phyloP scores from a whole-genome alignment of 768 basidiomycete genomes.

The Lentinula guzmanii region DNA sequence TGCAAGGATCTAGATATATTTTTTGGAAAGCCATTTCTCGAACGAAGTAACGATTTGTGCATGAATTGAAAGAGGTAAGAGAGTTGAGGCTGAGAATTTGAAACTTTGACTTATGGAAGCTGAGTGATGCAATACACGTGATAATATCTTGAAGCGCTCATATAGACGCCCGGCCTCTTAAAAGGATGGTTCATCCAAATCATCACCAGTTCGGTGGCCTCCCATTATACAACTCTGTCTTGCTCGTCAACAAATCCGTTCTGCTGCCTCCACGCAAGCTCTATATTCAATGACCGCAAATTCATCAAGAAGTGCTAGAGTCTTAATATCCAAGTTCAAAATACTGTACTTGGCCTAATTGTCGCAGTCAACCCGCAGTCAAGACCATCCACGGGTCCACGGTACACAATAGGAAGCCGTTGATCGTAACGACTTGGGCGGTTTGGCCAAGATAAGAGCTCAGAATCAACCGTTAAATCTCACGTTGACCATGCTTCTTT shows the following conservation, averaged over 20 bases:
- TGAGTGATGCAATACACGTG: not conserved
- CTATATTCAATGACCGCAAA: too few relatives aligned
- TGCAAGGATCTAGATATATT: conserved; percentile 11
- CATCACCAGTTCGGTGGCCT: too few relatives aligned
- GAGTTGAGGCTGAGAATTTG: not conserved
- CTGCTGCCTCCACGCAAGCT: too few relatives aligned
- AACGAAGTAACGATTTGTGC: conserved; percentile 1
- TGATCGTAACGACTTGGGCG: not conserved
- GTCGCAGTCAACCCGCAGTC: not conserved
- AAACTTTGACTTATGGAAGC: too few relatives aligned
- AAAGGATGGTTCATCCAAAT: too few relatives aligned
- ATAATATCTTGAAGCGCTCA: not conserved
- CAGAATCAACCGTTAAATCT: not conserved
- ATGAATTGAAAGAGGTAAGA: not conserved
- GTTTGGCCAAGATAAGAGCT: not conserved
- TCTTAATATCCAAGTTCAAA: too few relatives aligned
- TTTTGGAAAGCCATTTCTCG: not conserved
- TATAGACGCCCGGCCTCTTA: too few relatives aligned
- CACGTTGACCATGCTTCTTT: not conserved
- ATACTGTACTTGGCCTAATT: not conserved
- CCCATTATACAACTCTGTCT: too few relatives aligned
- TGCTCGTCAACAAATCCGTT: too few relatives aligned
- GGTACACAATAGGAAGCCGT: not conserved
- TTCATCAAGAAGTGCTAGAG: too few relatives aligned
- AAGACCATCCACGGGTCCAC: not conserved